Conservation (phyloP, 148 eudicot species). For the Pouteria glomerata region DNA sequence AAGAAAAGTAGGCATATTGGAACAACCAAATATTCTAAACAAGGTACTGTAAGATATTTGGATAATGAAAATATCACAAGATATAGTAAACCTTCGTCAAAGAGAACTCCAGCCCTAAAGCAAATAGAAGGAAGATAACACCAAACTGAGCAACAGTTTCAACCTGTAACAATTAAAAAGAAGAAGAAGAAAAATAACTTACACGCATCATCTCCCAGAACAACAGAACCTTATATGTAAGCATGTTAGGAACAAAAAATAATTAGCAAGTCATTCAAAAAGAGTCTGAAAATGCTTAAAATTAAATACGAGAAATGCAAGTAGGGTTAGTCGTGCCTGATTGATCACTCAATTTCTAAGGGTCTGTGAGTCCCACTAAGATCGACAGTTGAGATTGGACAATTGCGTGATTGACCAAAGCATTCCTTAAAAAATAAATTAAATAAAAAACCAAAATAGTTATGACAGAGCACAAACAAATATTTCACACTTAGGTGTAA, state of each 20-base stretch:
- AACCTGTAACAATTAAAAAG: constrained; percentile 47
- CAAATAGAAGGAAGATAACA: constrained; percentile 97
- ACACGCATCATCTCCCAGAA: not conserved
- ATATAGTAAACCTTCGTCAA: constrained; percentile 61
- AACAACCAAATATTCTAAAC: not conserved
- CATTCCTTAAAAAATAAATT: too few relatives aligned
- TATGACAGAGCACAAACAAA: too few relatives aligned
- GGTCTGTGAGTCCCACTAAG: too few relatives aligned
- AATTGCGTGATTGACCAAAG: too few relatives aligned
- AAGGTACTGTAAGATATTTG: constrained; percentile 7
- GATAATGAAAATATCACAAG: constrained; percentile 7
- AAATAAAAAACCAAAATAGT: too few relatives aligned
- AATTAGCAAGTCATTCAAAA: not conserved
- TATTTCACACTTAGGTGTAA: too few relatives aligned
- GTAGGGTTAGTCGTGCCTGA: not conserved
- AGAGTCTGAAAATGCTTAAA: too few relatives aligned
- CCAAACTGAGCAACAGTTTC: constrained; percentile 99
- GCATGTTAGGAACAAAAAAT: not conserved
- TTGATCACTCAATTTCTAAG: too few relatives aligned
- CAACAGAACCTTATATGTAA: not conserved
- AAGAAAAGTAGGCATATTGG: not conserved
- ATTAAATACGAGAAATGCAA: too few relatives aligned
- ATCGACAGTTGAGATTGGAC: too few relatives aligned
- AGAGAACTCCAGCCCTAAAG: constrained; percentile 93
- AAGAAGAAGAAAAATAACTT: constrained; percentile 15